A percentile compares a stretch with the other conserved stretches of the same genome.
phyloP scores from a whole-genome alignment of 108 stramenopile species.

The Skeletonema tropicum region DNA sequence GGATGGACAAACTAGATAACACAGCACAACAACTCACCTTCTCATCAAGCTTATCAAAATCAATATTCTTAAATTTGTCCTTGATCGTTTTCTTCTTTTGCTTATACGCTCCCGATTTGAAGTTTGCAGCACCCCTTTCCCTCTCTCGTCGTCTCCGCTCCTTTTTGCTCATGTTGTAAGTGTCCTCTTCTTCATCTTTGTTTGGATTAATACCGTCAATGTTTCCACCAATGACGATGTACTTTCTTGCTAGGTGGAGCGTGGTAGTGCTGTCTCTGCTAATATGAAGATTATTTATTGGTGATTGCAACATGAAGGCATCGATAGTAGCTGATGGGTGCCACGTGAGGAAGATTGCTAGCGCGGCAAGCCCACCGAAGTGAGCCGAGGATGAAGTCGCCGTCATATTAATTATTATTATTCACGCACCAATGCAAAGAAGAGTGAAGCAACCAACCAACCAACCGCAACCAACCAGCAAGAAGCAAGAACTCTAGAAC shows the following conservation, averaged over 20 bases:
- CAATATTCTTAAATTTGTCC: neutral
- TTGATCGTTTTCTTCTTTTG: slow-evolving; percentile 8
- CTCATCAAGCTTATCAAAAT: slow-evolving; percentile 12
- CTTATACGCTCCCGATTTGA: slow-evolving; percentile 2
- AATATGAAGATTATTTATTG: neutral
- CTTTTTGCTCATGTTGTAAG: slow-evolving; percentile 12
- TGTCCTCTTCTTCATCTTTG: slow-evolving; percentile 8
- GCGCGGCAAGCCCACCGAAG: neutral
- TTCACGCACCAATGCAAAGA: too few relatives aligned
- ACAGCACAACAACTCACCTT: neutral
- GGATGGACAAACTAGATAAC: too few relatives aligned
- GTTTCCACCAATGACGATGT: slow-evolving; percentile 11
- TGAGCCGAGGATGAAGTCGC: too few relatives aligned
- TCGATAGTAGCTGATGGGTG: neutral
- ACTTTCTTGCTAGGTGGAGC: slow-evolving; percentile 5
- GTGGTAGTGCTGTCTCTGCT: neutral
- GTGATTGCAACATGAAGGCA: neutral
- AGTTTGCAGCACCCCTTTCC: slow-evolving; percentile 1
- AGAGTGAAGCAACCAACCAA: too few relatives aligned
- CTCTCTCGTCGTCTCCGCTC: slow-evolving; percentile 12
- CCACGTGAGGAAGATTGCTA: neutral
- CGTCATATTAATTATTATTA: neutral
- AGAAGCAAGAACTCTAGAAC: too few relatives aligned
- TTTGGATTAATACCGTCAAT: neutral
- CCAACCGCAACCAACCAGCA: too few relatives aligned